Evolutionary conservation across 352 stramenopile genomes (phyloP).

Genomic region (Globisporangium takayamanum): DNA sequence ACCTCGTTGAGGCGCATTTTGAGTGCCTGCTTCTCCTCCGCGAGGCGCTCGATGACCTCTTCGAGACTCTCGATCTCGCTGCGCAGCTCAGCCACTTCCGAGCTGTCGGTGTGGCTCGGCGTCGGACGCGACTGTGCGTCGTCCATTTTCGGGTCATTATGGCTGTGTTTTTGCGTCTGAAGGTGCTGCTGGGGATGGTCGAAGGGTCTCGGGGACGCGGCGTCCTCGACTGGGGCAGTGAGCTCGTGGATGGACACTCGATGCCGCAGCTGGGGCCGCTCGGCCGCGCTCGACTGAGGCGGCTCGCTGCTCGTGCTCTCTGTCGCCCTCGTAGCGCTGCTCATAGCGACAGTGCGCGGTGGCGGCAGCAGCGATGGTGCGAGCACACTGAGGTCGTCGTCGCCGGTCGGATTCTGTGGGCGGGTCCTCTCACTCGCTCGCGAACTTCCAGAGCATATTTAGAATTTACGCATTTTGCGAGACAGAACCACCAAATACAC

Average conservation of each 20-base stretch:
- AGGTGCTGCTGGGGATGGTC: neutral
- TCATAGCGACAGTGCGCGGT: neutral
- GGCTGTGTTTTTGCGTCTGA: neutral
- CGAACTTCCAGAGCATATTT: no score
- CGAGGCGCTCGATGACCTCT: constrained; percentile 29
- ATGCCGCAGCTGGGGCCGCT: constrained; percentile 15
- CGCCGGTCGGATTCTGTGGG: neutral
- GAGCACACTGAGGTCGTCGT: neutral
- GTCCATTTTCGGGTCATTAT: neutral
- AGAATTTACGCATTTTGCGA: no score
- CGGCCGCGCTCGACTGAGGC: constrained; percentile 1
- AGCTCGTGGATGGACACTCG: constrained; percentile 12
- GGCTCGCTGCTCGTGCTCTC: neutral
- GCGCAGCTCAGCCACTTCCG: constrained; percentile 17
- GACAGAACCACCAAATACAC: no score
- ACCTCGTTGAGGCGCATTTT: constrained; percentile 39
- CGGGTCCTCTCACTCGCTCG: no score
- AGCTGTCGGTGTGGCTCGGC: neutral
- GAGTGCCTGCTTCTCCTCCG: constrained; percentile 41
- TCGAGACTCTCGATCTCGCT: constrained; percentile 41
- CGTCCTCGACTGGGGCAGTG: neutral
- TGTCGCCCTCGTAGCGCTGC: neutral
- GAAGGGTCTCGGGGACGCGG: constrained; percentile 1
- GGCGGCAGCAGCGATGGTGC: neutral
- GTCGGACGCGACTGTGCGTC: neutral